Evolutionary conservation across 106 monocot genomes (phyloP).

Genomic region (Hemerocallis citrina): DNA sequence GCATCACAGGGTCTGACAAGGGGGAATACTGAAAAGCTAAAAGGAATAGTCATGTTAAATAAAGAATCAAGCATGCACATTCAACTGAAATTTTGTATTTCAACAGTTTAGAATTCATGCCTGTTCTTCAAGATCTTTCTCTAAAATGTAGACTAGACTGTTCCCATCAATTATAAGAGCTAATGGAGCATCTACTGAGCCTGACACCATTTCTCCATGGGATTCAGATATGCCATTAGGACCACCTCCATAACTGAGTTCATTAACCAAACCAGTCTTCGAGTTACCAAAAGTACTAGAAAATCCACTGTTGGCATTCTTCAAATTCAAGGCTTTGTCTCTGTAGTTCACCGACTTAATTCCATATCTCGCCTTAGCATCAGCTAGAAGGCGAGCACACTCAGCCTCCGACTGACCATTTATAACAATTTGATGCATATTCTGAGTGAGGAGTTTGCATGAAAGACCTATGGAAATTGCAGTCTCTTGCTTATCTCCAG

Average conservation of each 20-base stretch:
- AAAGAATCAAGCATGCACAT: neutral
- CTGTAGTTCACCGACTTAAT: slow-evolving; percentile 31
- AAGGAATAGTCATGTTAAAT: neutral
- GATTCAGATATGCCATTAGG: slow-evolving; percentile 1
- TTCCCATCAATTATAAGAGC: slow-evolving; percentile 97
- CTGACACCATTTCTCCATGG: slow-evolving; percentile 16
- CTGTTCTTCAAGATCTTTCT: slow-evolving; percentile 89
- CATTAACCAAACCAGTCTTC: slow-evolving; percentile 7
- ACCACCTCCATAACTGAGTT: slow-evolving; percentile 9
- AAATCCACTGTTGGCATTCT: slow-evolving; percentile 13
- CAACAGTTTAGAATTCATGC: slow-evolving; percentile 22
- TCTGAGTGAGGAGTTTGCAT: slow-evolving; percentile 61
- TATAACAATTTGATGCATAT: slow-evolving; percentile 77
- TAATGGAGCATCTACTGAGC: slow-evolving; percentile 21
- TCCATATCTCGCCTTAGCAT: slow-evolving; percentile 67
- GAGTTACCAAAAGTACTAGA: slow-evolving; percentile 7
- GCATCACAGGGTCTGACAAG: slow-evolving; percentile 3
- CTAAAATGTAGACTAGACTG: slow-evolving; percentile 96
- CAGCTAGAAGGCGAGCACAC: slow-evolving; percentile 65
- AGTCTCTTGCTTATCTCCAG: slow-evolving; percentile 98
- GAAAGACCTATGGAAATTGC: slow-evolving; percentile 96
- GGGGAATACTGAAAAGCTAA: neutral
- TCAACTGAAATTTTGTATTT: neutral
- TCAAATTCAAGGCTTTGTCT: slow-evolving; percentile 6
- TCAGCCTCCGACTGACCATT: slow-evolving; percentile 90